phyloP scores from a whole-genome alignment of 805 yeast genomes.

The Saccharomycopsis sp. region DNA sequence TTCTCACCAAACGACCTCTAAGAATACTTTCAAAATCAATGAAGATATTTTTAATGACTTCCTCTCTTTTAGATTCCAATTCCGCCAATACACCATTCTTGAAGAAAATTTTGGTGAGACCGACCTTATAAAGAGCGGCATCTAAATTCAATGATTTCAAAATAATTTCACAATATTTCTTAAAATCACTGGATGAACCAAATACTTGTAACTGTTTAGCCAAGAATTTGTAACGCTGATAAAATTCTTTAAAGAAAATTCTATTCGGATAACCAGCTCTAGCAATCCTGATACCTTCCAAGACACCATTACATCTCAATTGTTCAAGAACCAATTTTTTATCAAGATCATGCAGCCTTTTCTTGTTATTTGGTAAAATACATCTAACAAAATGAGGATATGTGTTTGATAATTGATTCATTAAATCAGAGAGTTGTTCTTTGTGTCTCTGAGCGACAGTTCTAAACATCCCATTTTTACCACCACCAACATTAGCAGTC shows the following conservation, averaged over 20 bases:
- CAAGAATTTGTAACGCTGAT: conserved; percentile 65
- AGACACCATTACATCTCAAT: conserved; percentile 91
- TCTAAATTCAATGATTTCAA: conserved; percentile 59
- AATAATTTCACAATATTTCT: conserved; percentile 62
- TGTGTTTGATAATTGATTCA: conserved; percentile 68
- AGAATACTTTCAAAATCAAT: conserved; percentile 56
- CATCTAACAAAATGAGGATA: conserved; percentile 97
- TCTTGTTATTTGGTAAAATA: conserved; percentile 79
- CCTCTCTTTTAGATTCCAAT: conserved; percentile 73
- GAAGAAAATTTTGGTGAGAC: conserved; percentile 89
- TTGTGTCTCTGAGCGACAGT: conserved; percentile 88
- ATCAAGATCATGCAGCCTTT: conserved; percentile 65
- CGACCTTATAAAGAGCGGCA: conserved; percentile 78
- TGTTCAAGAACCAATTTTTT: conserved; percentile 78
- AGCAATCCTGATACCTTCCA: conserved; percentile 96
- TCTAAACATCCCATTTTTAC: conserved; percentile 36
- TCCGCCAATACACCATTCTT: conserved; percentile 95
- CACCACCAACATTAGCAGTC: conserved; percentile 25
- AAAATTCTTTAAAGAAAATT: conserved; percentile 75
- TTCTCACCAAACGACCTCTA: conserved; percentile 59
- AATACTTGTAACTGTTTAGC: conserved; percentile 39
- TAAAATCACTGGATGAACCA: conserved; percentile 35
- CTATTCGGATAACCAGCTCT: conserved; percentile 96
- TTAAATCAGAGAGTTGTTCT: conserved; percentile 66
- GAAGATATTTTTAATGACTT: conserved; percentile 46